Conservation (phyloP, 2,329 filamentous ascomycete species). For the Bipolaris gigantea region DNA sequence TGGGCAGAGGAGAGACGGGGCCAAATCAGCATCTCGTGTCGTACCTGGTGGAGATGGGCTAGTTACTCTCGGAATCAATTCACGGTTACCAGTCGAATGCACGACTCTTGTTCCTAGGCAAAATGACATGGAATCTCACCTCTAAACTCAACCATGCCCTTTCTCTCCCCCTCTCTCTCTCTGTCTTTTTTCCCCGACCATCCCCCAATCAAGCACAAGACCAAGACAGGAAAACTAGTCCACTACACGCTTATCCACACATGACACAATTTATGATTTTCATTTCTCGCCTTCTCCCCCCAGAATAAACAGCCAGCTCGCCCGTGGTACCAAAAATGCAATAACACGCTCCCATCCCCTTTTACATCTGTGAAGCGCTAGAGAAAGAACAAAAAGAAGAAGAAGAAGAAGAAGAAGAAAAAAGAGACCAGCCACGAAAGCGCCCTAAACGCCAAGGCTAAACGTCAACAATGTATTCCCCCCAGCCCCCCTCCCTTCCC, state of each 20-base stretch:
- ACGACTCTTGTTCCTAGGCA: not conserved
- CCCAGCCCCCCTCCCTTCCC: not conserved
- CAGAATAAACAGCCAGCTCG: not conserved
- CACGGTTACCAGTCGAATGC: not conserved
- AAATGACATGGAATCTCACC: not conserved
- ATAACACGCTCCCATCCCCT: too few species aligned
- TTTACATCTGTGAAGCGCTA: too few species aligned
- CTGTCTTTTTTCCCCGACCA: too few species aligned
- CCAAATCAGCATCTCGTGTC: too few species aligned
- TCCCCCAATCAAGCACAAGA: too few species aligned
- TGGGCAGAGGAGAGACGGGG: too few species aligned
- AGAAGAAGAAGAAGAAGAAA: too few species aligned
- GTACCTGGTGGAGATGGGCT: too few species aligned
- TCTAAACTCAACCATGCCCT: not conserved
- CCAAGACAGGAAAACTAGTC: not conserved
- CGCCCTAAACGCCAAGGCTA: slow-evolving; percentile 25
- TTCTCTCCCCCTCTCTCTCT: not conserved
- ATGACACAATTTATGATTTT: not conserved
- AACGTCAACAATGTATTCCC: slow-evolving; percentile 15
- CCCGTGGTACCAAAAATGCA: not conserved
- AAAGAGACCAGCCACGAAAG: not conserved
- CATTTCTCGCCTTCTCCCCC: not conserved
- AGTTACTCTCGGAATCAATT: not conserved
- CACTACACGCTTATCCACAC: not conserved
- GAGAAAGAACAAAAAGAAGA: too few species aligned